Evolutionary conservation across 2,329 filamentous ascomycete species (phyloP).

Genomic region (Penicillium sp.): DNA sequence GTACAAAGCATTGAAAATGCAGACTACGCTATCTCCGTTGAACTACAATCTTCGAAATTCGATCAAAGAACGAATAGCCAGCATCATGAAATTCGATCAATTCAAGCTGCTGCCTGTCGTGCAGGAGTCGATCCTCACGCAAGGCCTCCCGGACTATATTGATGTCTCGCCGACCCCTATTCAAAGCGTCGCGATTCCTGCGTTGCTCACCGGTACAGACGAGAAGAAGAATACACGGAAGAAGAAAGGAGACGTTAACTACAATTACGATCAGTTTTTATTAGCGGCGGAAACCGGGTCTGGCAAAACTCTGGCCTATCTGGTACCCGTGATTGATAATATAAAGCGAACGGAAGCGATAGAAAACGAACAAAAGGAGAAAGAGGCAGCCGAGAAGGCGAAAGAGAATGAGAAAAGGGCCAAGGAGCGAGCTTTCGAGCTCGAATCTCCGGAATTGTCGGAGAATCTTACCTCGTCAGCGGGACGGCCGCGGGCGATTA

Average conservation of each 20-base stretch:
- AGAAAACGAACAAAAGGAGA: slow-evolving; percentile 59
- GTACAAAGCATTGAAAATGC: slow-evolving; percentile 91
- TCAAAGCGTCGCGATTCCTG: slow-evolving; percentile 83
- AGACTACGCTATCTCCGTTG: slow-evolving; percentile 69
- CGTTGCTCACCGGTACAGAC: slow-evolving; percentile 60
- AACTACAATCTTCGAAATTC: slow-evolving; percentile 66
- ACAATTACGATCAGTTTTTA: slow-evolving; percentile 64
- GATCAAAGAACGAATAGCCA: slow-evolving; percentile 58
- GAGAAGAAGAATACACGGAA: slow-evolving; percentile 30
- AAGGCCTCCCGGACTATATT: slow-evolving; percentile 70
- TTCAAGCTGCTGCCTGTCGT: slow-evolving; percentile 71
- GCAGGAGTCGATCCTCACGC: slow-evolving; percentile 65
- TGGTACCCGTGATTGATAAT: slow-evolving; percentile 78
- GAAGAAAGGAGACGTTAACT: slow-evolving; percentile 30
- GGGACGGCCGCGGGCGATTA: slow-evolving; percentile 75
- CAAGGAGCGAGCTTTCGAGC: slow-evolving; percentile 57
- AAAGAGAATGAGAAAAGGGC: slow-evolving; percentile 50
- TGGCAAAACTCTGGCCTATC: slow-evolving; percentile 91
- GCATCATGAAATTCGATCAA: slow-evolving; percentile 74
- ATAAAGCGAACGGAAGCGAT: slow-evolving; percentile 70
- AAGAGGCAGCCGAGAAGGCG: slow-evolving; percentile 51
- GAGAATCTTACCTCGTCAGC: slow-evolving; percentile 63
- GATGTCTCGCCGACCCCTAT: slow-evolving; percentile 82
- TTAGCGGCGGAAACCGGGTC: slow-evolving; percentile 95
- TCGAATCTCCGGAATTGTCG: slow-evolving; percentile 54